Base-by-base conservation (phyloP, 78 protist genomes). In the Corallochytrium limacisporum region DNA sequence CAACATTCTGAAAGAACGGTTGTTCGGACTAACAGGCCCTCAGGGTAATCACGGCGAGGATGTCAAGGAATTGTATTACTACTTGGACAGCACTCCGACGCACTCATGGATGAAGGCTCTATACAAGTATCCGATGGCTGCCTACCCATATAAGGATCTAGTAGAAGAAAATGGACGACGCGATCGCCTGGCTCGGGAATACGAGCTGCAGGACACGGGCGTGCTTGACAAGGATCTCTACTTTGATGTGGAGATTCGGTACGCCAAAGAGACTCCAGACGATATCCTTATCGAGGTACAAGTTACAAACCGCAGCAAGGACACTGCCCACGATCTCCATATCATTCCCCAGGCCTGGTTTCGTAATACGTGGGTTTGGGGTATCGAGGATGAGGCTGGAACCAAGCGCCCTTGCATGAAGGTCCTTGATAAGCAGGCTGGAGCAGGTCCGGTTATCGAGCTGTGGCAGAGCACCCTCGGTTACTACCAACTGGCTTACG, bases 331-430 rank as follows among this genome's bases (percentile, higher is more conserved):
- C 39, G 46, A 75, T 1, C 65, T 76, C 28, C 56, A 37, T 20
- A 62, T 86, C 5, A 44, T 81, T 10, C 87, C 91, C 31, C 63
- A 61, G 12, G 56, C 79, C 12, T 86, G 91, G 91, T 68, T 37
- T 38, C 55, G 88, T 40, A 86, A 86, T 72, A 74, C 83, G 6
- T 86, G 91, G 91, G 40, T 75, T 22, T 86, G 91, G 91, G 90
- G 85, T 1, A 76, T 63, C 59, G 26, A 18, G 10, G 31, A 62
- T 35, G 73, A 74, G 6, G 69, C 59, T 22, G 16, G 70, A 35
- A 20, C 26, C 20, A 37, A 2, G 44, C 6, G 18, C 47, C 43
- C 43, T 43, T 4, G 15, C 29, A 10, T 48, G 54, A 5, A 48
- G 54, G 28, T 24, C 29, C 22, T 48, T 10, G 54, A 18, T 6